Evolutionary conservation across 106 monocot species (phyloP), one percentile per base, ranked within the genome.

Genomic region (Allium sativum): DNA sequence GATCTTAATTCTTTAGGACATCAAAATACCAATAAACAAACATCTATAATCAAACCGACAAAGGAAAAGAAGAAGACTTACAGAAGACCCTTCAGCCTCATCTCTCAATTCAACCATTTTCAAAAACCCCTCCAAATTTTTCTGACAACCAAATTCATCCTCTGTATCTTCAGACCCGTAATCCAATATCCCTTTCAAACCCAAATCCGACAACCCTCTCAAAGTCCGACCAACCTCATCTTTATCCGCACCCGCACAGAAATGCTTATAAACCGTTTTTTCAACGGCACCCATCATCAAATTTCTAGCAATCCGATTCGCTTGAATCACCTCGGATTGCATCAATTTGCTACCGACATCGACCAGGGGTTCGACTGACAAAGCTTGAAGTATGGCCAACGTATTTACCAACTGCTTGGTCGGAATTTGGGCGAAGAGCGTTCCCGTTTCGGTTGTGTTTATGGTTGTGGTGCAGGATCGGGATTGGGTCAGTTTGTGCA

Each of bases 141-240:
- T 74, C 9, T 80, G 75, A 68, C 87, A 90, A 1, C 67, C 81
- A n/a, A 21, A 69, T 8, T 66, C 60, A 42, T 82, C 82, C 18
- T 71, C 78, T 7, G 84, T 91, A 66, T 98, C 90, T 71, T 91
- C 96, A 8, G 84, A 71, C 7, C 87, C 79, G 70, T 85, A 98
- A 68, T 98, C 91, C 45, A 98, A 74, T 51, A 98, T 85, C 62
- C 75, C 84, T 22, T 76, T 48, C 70, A 98, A 20, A 20, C 96
- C 88, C 42, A 40, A 46, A 9, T 43, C 73, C 87, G 82, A 82
- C 17, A 98, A 61, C 62, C 31, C 56, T 67, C 65, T 10, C 68
- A 91, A 73, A 40, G 87, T 84, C 67, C 22, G 20, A 18, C 46
- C 70, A 7, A 84, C 91, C 71, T 84, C 84, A 45, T 71, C 82